A percentile compares a stretch with the other conserved stretches of the same genome.
Conservation (phyloP, 2,329 filamentous ascomycete genomes). For the Trichophyton equinum region DNA sequence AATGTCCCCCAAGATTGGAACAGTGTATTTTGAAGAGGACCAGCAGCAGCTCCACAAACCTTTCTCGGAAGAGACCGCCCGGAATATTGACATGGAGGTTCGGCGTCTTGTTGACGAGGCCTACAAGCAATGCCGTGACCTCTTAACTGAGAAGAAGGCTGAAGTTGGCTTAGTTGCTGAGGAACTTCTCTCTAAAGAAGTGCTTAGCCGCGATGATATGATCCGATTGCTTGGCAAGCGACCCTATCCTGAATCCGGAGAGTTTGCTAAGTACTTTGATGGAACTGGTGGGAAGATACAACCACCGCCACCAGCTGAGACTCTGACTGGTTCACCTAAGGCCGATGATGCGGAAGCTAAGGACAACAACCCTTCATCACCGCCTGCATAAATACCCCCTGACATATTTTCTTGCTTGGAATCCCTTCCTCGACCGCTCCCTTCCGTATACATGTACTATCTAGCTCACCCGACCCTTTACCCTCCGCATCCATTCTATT, state of each 20-base stretch:
- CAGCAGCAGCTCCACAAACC: conserved; percentile 80
- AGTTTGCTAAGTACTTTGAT: conserved; percentile 90
- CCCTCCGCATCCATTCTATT: conserved; percentile 3
- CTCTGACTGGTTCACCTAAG: conserved; percentile 1
- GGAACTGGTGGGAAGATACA: conserved; percentile 30
- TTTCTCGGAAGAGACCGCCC: conserved; percentile 87
- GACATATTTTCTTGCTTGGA: background rate
- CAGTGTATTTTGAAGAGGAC: conserved; percentile 77
- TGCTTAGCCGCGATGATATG: conserved; percentile 83
- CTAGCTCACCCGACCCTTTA: conserved; percentile 3
- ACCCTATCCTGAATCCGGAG: conserved; percentile 71
- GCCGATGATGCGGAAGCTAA: background rate
- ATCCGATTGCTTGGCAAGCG: conserved; percentile 73
- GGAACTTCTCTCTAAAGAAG: conserved; percentile 83
- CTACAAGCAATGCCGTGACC: conserved; percentile 75
- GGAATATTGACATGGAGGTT: conserved; percentile 84
- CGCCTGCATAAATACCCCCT: background rate
- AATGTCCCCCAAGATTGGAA: conserved; percentile 90
- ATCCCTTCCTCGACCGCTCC: background rate
- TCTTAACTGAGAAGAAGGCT: conserved; percentile 72
- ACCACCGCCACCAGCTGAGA: conserved; percentile 13
- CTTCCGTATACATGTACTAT: conserved; percentile 6
- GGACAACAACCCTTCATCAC: background rate
- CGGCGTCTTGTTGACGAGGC: conserved; percentile 83
- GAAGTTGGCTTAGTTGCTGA: conserved; percentile 85